Evolutionary conservation across 768 basidiomycete genomes (phyloP).

Genomic region (Coprinellus micaceus): DNA sequence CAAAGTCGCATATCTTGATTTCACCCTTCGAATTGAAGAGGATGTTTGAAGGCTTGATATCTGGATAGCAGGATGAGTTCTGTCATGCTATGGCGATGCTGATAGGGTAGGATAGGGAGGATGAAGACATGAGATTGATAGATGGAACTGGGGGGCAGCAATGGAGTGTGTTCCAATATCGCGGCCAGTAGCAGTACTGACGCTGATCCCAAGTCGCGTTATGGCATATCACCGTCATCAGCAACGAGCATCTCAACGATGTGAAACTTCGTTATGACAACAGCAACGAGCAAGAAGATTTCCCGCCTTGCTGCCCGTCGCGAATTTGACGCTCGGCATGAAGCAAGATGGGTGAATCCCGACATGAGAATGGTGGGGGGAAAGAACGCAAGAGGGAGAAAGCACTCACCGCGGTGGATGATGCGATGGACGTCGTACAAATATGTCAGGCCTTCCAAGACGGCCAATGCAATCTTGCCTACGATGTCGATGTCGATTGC

Average conservation of each 20-base stretch:
- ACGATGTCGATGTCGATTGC: conserved; percentile 92
- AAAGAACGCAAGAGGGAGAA: conserved; percentile 2
- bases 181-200: background rate
- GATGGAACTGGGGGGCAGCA: too few species aligned
- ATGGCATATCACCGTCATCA: background rate
- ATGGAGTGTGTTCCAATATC: too few species aligned
- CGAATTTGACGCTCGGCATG: background rate
- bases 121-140: too few species aligned
- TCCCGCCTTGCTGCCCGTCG: background rate
- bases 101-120: too few species aligned
- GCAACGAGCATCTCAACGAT: background rate
- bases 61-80: conserved; percentile 37
- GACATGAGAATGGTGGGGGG: conserved; percentile 15
- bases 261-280: conserved; percentile 21
- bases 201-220: background rate
- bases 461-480: conserved; percentile 90
- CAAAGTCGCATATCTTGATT: conserved; percentile 99
- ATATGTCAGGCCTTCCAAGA: conserved; percentile 93
- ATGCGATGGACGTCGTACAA: conserved; percentile 97
- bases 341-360: conserved; percentile 19
- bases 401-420: conserved; percentile 87
- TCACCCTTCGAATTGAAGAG: conserved; percentile 91
- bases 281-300: conserved; percentile 3
- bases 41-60: conserved; percentile 99
- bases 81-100: too few species aligned